Evolutionary conservation across 371 early-diverging fungal genomes (phyloP), one percentile per base, ranked within the genome.

Genomic region (Mortierella sp.): DNA sequence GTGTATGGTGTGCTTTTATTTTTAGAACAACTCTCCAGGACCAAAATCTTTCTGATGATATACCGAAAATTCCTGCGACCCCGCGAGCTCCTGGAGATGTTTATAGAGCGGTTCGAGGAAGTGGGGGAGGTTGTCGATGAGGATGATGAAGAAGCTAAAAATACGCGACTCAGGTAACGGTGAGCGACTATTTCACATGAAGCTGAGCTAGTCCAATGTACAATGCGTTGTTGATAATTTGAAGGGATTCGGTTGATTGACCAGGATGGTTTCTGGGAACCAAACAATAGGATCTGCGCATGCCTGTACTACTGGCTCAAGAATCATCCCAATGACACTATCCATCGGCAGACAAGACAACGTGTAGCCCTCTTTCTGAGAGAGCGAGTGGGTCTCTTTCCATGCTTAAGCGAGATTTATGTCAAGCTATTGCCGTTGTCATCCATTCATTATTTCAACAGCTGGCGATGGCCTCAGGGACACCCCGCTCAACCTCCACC

Each of bases 61-160:
- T 87, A 83, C 57, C 78, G 87, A 31, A 81, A 79, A 41, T 86
- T 87, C 48, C 81, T 87, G 78, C 84, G 79, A 41, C 87, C 87
- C 19, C 66, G 78, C 27, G 84, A 85, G 17, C 75, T 87, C 12
- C 75, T 84, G 24, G 78, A 82, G 24, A 70, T 66, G 39, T 63
- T 87, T 17, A 82, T 86, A 8, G 80, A 81, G 21, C 81, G 84
- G 65, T 85, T 80, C 31, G 76, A 75, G 43, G 61, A 69, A 5
- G 24, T 64, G 30, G 76, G 68, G 19, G 76, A 75, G 9, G 50
- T 41, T 56, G 48, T 52, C 15, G 61, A 60, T 28, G 56, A 60
- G 23, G 76, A 75, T 5, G 54, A 72, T 2, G 51, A 60, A 11
- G 58, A 66, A 7, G 48, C 51, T 46, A 67, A 56, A 34, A 66